Evolutionary conservation across 345 rosid genomes (phyloP).

Genomic region (Eucalyptus rudis): DNA sequence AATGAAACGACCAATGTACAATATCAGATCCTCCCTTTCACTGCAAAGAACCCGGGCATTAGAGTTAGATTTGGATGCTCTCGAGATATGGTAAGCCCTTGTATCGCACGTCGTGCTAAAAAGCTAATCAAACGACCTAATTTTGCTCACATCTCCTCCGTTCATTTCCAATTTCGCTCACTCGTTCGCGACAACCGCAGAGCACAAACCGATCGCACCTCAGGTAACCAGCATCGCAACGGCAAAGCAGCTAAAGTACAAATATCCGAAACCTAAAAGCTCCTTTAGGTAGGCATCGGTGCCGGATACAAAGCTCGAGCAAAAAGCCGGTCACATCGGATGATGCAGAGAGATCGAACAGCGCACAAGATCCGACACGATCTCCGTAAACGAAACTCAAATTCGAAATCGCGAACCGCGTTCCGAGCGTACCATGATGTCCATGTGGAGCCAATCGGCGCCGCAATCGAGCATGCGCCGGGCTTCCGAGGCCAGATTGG

Average conservation of each 20-base stretch:
- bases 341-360: background rate
- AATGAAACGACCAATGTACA: background rate
- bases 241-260: background rate
- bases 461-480: constrained; percentile 70
- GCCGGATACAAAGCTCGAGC: background rate
- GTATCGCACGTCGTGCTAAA: background rate
- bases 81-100: background rate
- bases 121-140: background rate
- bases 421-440: constrained; percentile 56
- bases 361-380: background rate
- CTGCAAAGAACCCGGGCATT: background rate
- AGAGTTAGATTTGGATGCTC: background rate
- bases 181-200: background rate
- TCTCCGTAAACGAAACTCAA: background rate
- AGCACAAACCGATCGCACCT: background rate
- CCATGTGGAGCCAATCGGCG: constrained; percentile 99
- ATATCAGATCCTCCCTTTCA: background rate
- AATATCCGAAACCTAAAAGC: background rate
- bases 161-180: background rate
- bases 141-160: background rate
- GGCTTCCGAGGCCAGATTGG: constrained; percentile 84
- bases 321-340: background rate
- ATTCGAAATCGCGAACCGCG: background rate
- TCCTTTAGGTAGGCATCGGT: background rate
- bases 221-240: background rate